Evolutionary conservation across 768 basidiomycete genomes (phyloP).

Genomic region (Coprinellus micaceus): DNA sequence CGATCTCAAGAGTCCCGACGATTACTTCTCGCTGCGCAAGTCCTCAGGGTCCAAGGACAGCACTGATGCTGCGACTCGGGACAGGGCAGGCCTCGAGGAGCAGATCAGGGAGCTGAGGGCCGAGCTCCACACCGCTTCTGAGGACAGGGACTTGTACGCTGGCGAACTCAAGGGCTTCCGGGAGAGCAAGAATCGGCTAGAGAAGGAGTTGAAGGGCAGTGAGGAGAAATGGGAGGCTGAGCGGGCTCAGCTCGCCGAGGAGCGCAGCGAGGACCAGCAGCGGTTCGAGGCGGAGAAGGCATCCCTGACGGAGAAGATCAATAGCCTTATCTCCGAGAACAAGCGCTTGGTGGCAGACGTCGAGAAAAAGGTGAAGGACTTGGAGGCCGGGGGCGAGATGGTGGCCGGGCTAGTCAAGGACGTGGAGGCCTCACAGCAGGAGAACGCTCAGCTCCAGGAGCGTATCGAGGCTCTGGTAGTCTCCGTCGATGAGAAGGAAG

Average conservation of each 20-base stretch:
- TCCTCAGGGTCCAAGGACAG: neutral
- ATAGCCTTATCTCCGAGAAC: neutral
- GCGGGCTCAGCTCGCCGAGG: neutral
- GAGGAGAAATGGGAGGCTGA: neutral
- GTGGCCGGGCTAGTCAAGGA: neutral
- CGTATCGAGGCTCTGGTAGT: conserved; percentile 3
- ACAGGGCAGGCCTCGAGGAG: neutral
- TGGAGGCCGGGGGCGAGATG: neutral
- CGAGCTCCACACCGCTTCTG: neutral
- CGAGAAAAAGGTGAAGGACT: neutral
- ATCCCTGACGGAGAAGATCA: neutral
- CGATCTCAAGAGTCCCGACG: neutral
- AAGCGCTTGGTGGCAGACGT: neutral
- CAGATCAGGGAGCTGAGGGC: neutral
- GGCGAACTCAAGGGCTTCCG: neutral
- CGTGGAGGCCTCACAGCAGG: neutral
- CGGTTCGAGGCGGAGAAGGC: neutral
- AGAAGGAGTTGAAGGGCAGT: conserved; percentile 1
- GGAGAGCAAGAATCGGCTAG: neutral
- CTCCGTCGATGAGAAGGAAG: neutral
- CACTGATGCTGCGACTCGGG: neutral
- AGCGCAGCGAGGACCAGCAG: neutral
- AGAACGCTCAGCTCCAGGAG: conserved; percentile 1
- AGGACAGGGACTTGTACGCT: neutral
- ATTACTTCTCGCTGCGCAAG: conserved; percentile 1